phyloP scores from a whole-genome alignment of 2,329 filamentous ascomycete species.

The Pseudocercospora fijiensis region DNA sequence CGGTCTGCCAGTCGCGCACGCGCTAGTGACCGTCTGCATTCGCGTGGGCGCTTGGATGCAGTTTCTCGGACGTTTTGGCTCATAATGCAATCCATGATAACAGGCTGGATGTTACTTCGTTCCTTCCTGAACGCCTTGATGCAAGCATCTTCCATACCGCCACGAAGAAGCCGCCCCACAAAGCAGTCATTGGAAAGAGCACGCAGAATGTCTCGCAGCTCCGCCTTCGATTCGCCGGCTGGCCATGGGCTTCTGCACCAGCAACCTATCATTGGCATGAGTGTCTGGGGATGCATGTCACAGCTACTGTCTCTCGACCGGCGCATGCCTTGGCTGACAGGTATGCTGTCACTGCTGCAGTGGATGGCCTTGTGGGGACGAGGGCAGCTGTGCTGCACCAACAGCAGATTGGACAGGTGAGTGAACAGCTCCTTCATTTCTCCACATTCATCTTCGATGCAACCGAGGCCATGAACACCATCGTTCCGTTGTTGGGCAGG shows the following conservation, averaged over 20 bases:
- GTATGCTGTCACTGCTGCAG: conserved; percentile 72
- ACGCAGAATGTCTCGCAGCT: neutral
- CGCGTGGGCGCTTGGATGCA: conserved; percentile 22
- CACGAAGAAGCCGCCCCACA: conserved; percentile 43
- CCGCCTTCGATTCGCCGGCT: neutral
- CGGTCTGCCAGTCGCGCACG: neutral
- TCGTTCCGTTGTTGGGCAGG: neutral
- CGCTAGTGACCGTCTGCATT: conserved; percentile 6
- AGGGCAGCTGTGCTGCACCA: conserved; percentile 69
- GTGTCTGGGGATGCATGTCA: conserved; percentile 70
- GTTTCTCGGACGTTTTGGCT: conserved; percentile 23
- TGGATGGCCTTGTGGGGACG: conserved; percentile 71
- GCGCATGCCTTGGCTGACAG: conserved; percentile 89
- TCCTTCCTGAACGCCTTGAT: conserved; percentile 64
- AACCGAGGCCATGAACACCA: conserved; percentile 6
- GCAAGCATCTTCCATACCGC: conserved; percentile 66
- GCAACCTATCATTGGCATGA: conserved; percentile 70
- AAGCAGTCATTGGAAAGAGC: conserved; percentile 7
- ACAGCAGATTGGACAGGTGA: conserved; percentile 89
- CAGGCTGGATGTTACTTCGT: conserved; percentile 57
- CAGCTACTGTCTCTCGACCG: conserved; percentile 69
- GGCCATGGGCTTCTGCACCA: conserved; percentile 12
- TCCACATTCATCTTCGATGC: conserved; percentile 27
- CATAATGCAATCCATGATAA: conserved; percentile 20
- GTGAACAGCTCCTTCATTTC: conserved; percentile 42